These are phyloP conservation scores for Capronia americana DNA, from an alignment of 2,329 filamentous ascomycete genomes.

Conservation along the genomic window DNA sequence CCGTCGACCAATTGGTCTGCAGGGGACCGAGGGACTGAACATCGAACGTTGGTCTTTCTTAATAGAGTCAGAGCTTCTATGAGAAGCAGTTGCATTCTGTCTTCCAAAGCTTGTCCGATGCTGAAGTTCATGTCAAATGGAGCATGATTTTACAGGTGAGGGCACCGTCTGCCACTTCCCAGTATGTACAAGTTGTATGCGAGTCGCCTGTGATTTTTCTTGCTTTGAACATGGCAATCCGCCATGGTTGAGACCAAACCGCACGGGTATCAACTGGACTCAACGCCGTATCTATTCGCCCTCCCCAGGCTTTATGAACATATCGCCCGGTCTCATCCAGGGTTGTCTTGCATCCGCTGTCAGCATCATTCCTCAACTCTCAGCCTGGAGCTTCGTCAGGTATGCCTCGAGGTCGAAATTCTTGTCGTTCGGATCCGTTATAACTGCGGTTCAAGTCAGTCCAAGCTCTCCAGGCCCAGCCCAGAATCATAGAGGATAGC, in stretches of 20 bases:
- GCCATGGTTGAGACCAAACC: constrained; percentile 23
- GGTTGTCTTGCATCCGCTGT: not conserved
- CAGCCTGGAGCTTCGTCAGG: constrained; percentile 55
- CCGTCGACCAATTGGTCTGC: not conserved
- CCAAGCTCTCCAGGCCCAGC: constrained; percentile 14
- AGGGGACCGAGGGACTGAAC: not conserved
- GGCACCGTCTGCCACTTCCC: constrained; percentile 17
- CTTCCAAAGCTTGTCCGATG: not conserved
- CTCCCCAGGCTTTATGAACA: constrained; percentile 16
- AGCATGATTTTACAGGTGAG: constrained; percentile 31
- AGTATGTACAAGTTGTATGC: constrained; percentile 35
- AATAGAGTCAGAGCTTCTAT: not conserved
- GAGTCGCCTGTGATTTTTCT: constrained; percentile 23
- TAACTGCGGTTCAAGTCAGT: constrained; percentile 57
- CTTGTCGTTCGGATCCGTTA: constrained; percentile 79
- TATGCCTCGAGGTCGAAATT: constrained; percentile 93
- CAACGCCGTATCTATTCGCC: constrained; percentile 31
- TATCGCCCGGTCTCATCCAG: constrained; percentile 9
- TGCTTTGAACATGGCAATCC: constrained; percentile 11
- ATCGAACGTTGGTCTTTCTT: not conserved
- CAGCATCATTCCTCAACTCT: constrained; percentile 29
- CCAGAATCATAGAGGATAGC: not conserved
- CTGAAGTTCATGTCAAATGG: constrained; percentile 20
- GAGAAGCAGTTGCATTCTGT: not conserved
- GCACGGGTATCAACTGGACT: constrained; percentile 30